Base-by-base conservation (phyloP, 2,329 filamentous ascomycete genomes). In the Sordariomycetes sp. region DNA sequence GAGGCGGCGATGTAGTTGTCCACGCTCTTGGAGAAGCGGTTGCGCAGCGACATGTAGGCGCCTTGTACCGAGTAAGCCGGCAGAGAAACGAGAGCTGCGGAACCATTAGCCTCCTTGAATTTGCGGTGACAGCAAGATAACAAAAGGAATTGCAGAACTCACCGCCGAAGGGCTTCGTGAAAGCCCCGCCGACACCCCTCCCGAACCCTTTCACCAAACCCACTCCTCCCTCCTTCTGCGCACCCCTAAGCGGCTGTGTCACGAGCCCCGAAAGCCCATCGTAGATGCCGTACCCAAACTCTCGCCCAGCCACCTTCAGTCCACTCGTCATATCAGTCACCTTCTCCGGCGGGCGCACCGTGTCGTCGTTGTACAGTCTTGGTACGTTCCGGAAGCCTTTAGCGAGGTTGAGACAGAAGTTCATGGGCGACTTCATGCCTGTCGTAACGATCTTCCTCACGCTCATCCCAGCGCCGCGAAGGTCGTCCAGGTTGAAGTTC, bases 341-440 rank as follows among this genome's bases (percentile, higher is more conserved):
- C 64, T 89, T 90, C 59, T 90, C 87, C 1, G 81, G 75, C n/a
- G 87, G 86, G 10, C 89, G 80, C 1, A 96, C 85, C 1, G 86
- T 92, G 1, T 89, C 84, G 65, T 96, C 91, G 50, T 91, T 88
- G 67, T 96, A 96, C 1, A 96, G 75, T 63, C 83, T 86, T 0
- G 92, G 91, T 6, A 89, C 87, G 65, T 96, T 96, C 67, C 93
- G 87, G 68, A 96, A 95, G 0, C 92, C 92, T 69, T 88, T 88
- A 0, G 91, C 88, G 43, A 96, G 72, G 1, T 88, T 88, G 50
- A 96, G 73, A 48, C 89, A 89, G 62, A 96, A 87, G 68, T 96
- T 90, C 79, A 94, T 87, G 0, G 91, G 92, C 1, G 87, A 86
- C 64, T 88, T 89, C 60, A 93, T 77, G 5, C 88, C 83, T n/a